Base-by-base conservation (phyloP, 441 rosid genomes). In the Breynia disticha region DNA sequence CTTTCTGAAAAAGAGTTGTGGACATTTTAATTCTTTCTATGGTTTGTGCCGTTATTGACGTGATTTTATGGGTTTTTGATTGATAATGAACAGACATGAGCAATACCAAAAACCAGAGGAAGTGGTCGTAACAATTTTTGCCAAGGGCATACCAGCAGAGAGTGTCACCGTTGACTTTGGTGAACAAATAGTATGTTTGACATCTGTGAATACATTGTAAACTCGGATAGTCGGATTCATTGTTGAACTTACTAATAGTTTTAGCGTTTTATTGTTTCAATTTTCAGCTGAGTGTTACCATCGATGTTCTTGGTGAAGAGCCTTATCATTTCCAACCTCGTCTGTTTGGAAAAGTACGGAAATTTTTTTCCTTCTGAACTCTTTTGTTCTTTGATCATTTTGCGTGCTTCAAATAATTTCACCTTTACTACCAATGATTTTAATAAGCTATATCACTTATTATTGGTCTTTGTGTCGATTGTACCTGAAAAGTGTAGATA, bases 251-350 rank as follows among this genome's bases (percentile, higher is more conserved):
- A 13, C 56, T 48, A 38, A 24, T 48, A 22, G 16, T 37, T 9
- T 41, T 15, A 39, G 53, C 19, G 39, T 38, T 50, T 54, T 62
- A 7, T 24, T 24, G 38, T 20, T 52, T 51, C 35, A 28, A 28
- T 28, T 46, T 79, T 72, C 77, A 88, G 97, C 62, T 88, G 44
- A 88, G 95, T 70, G 76, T 85, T 54, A 75, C 59, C 62, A 77
- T 90, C 57, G 65, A 81, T 55, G 73, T 83, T 41, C 82, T 89
- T 41, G 87, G 79, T 24, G 82, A 77, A 55, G 95, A 84, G 49
- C 52, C 72, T 0, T 90, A 79, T 72, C 76, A 70, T 69, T 81
- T 86, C 61, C 97, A 87, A 66, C 83, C 84, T 41, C 85, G 94
- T 48, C 69, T 87, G 60, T 90, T 84, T 48, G 89, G 81, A 60